Evolutionary conservation across 345 rosid genomes (phyloP).

Genomic region (Orychophragmus violaceus): DNA sequence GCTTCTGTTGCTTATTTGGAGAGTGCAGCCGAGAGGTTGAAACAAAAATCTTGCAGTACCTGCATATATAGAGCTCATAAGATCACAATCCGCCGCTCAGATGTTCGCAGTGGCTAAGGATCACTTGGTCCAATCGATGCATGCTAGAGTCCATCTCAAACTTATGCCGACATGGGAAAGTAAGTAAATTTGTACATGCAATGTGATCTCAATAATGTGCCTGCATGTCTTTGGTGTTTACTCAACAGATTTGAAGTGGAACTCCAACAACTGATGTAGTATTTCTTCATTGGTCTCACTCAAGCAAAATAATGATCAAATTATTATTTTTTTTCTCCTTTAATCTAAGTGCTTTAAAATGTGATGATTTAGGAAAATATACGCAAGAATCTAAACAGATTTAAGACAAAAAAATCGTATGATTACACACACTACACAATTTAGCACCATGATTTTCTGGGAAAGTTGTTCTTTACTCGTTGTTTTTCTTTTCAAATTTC

Average conservation of each 20-base stretch:
- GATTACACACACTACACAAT: constrained; percentile 3
- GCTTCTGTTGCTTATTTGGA: no score
- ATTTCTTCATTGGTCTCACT: constrained; percentile 4
- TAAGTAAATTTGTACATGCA: not conserved
- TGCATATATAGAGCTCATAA: no score
- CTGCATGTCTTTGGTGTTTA: not conserved
- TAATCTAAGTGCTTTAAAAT: not conserved
- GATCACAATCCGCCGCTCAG: no score
- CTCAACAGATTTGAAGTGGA: not conserved
- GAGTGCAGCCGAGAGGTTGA: no score
- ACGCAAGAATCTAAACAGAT: constrained; percentile 20
- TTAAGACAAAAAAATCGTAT: constrained; percentile 8
- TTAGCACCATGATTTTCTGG: constrained; percentile 24
- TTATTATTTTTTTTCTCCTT: not conserved
- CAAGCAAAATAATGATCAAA: not conserved
- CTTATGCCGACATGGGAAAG: not conserved
- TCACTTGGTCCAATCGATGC: no score
- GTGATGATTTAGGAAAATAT: not conserved
- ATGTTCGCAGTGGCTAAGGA: no score
- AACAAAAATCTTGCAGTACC: no score
- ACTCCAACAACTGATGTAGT: not conserved
- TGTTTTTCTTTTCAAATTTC: constrained; percentile 22
- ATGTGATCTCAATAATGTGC: not conserved
- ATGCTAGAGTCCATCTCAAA: no score
- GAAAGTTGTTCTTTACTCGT: constrained; percentile 8